Conservation (phyloP, 140 eudicot species). For the Stevia rebaudiana region DNA sequence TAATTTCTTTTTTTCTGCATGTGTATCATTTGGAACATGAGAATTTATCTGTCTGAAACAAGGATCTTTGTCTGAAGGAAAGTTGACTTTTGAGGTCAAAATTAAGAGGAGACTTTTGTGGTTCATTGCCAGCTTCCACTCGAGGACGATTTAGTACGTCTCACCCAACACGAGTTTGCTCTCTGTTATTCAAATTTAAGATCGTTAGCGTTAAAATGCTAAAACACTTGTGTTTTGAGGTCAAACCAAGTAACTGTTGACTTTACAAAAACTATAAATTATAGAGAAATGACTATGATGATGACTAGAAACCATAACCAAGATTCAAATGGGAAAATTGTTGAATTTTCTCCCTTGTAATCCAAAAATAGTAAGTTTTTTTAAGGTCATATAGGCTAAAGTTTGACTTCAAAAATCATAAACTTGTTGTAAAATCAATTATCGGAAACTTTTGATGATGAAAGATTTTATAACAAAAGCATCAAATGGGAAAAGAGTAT, state of each 20-base stretch:
- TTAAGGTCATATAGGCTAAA: not conserved
- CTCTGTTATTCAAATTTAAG: constrained; percentile 11
- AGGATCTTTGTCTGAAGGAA: constrained; percentile 5
- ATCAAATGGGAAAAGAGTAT: not conserved
- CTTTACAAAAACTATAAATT: not conserved
- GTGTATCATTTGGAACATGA: not conserved
- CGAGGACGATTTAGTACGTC: constrained; percentile 34
- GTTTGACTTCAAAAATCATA: not conserved
- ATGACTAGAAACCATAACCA: too few species aligned
- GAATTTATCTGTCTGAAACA: not conserved
- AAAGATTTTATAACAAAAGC: not conserved
- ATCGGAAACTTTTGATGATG: too few species aligned
- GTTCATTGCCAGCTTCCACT: constrained; percentile 33
- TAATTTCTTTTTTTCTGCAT: not conserved
- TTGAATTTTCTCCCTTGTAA: not conserved
- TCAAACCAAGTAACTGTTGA: not conserved
- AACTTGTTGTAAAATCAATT: not conserved
- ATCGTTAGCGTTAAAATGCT: not conserved
- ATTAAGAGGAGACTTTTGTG: not conserved
- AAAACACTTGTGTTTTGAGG: not conserved
- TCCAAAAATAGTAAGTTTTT: not conserved
- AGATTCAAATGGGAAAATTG: too few species aligned
- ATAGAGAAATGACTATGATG: not conserved
- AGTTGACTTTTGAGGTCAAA: not conserved
- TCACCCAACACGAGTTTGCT: constrained; percentile 31